Evolutionary conservation across 1,284 basidiomycete genomes (phyloP), one percentile per base, ranked within the genome.

Genomic region (Lentinula novae-zelandiae): DNA sequence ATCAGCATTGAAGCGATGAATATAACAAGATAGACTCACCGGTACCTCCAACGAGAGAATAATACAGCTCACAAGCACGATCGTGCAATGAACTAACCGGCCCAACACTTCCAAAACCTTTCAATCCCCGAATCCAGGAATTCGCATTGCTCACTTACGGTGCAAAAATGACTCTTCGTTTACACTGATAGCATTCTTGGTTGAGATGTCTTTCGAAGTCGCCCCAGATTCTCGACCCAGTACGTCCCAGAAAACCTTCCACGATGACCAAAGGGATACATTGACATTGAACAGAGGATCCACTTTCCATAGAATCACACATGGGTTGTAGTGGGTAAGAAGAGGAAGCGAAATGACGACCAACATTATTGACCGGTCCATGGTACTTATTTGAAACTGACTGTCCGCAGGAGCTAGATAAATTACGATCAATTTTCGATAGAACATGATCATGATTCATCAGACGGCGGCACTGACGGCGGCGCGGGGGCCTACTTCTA

Each of bases 51-150:
- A 73, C 66, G 2, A 86, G 64, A 3, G 75, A 73, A 66, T 82
- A 84, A 68, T 79, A 85, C 12, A 85, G 69, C 64, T 86, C 83
- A 67, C 83, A 85, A 12, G 83, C 83, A 56, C 83, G 69, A 62
- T 86, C 84, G 65, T 85, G 82, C 31, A 86, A 64, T 2, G 81
- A 82, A 64, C 82, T 82, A 20, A 82, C 76, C 20, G 82, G 76
- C 17, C 82, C 78, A 51, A 83, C 73, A 61, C 82, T 80, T 61
- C 3, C 44, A 20, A 36, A 57, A 12, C 51, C 10, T 22, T 27
- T 58, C 53, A 61, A 40, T 22, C 22, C 36, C 36, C 36, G 1
- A 38, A 38, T 1, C 36, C 12, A 27, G 55, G 36, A 8, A 36
- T 52, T 58, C 22, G 31, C 27, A 20, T 34, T 58, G 33, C 9